A percentile compares a stretch with the other conserved stretches of the same genome.
Conservation (phyloP, 2,329 filamentous ascomycete species). For the Calonectria crousiana region DNA sequence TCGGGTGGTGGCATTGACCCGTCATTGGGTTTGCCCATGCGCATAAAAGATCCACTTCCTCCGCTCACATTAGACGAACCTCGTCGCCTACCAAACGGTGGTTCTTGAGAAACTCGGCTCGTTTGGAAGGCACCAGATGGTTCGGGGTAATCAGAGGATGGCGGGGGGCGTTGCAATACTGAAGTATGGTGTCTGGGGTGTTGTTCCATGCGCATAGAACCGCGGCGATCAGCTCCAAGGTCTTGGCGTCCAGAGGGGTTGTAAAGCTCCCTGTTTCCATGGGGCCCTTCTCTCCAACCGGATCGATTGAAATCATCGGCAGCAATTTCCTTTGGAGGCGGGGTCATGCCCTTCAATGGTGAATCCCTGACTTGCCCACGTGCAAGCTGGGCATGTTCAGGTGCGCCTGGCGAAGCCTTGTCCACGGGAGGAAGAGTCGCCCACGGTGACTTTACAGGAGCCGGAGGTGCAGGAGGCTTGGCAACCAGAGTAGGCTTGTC, state of each 20-base stretch:
- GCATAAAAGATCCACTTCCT: slow-evolving; percentile 78
- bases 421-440: slow-evolving; percentile 87
- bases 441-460: slow-evolving; percentile 91
- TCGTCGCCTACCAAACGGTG: slow-evolving; percentile 79
- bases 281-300: slow-evolving; percentile 80
- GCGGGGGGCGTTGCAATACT: slow-evolving; percentile 79
- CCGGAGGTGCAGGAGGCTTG: slow-evolving; percentile 75
- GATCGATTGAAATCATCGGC: slow-evolving; percentile 93
- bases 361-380: slow-evolving; percentile 69
- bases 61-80: slow-evolving; percentile 94
- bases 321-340: slow-evolving; percentile 82
- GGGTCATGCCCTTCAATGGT: slow-evolving; percentile 65
- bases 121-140: slow-evolving; percentile 91
- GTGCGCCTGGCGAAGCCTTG: slow-evolving; percentile 75
- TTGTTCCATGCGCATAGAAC: slow-evolving; percentile 75
- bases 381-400: slow-evolving; percentile 62
- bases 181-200: slow-evolving; percentile 81
- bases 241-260: slow-evolving; percentile 98
- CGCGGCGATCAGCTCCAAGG: slow-evolving; percentile 83
- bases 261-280: slow-evolving; percentile 81
- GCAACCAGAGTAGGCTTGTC: slow-evolving; percentile 81
- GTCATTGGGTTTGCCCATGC: slow-evolving; percentile 61
- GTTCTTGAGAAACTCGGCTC: slow-evolving; percentile 75
- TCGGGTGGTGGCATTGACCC: slow-evolving; percentile 57
- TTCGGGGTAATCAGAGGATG: slow-evolving; percentile 76